These are phyloP conservation scores for Oryza glumipatula DNA, from an alignment of 176 grass and related monocot species.

Conservation along the genomic window DNA sequence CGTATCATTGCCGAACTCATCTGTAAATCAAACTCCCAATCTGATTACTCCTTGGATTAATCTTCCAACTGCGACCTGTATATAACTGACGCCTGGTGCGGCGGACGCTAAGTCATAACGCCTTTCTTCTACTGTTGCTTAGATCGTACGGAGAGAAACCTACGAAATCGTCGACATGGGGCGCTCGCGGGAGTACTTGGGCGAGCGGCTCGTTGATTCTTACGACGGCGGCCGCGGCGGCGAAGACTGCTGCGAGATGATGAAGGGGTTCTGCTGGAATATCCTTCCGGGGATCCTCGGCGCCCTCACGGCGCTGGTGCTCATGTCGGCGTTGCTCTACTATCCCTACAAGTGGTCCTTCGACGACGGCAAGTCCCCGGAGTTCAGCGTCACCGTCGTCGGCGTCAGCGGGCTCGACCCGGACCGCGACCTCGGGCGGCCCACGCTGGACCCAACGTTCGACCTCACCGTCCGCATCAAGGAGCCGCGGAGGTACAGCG, in stretches of 20 bases:
- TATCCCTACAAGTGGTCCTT: neutral
- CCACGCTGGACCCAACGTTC: slow-evolving; percentile 41
- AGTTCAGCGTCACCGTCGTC: slow-evolving; percentile 35
- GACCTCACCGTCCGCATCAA: slow-evolving; percentile 43
- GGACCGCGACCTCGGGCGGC: neutral
- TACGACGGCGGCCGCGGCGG: neutral
- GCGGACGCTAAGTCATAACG: neutral
- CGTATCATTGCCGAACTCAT: neutral
- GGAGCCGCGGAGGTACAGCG: slow-evolving; percentile 26
- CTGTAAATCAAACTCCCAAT: neutral
- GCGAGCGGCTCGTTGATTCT: neutral
- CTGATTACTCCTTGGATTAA: neutral
- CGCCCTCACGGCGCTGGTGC: neutral
- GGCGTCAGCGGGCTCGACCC: slow-evolving; percentile 40
- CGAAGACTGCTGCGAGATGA: neutral
- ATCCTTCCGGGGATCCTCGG: slow-evolving; percentile 28
- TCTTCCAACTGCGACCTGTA: neutral
- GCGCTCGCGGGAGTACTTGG: neutral
- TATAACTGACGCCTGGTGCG: neutral
- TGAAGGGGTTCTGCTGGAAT: neutral
- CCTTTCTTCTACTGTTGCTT: neutral
- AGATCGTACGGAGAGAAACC: neutral
- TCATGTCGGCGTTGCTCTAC: slow-evolving; percentile 21
- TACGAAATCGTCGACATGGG: slow-evolving; percentile 23
- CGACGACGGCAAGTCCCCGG: slow-evolving; percentile 33